Base-by-base conservation (phyloP, 2,329 filamentous ascomycete genomes). In the Rhytidhysteron rufulum region DNA sequence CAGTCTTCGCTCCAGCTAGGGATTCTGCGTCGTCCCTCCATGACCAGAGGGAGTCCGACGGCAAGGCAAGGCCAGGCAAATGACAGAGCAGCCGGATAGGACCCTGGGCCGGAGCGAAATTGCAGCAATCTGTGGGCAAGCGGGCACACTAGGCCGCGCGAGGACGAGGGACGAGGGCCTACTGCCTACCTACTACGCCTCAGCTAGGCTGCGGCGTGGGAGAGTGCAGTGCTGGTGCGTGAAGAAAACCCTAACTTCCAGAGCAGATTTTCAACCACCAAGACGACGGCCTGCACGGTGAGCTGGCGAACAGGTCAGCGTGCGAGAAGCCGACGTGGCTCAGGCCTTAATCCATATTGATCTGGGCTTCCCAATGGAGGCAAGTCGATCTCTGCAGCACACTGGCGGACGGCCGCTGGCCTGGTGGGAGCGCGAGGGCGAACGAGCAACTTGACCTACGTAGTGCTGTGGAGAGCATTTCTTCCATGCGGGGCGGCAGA, bases 381-480 rank as follows among this genome's bases (percentile, higher is more conserved):
- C 10, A 37, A 37, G 35, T 37, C 35, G 22, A 37, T 37, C 35
- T 37, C 13, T 33, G 31, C 31, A 19, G 18, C n/a, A 33, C 13
- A 16, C 27, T n/a, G 16, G 27, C 27, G 13, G 13, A 30, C 27
- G 4, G 27, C 13, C 4, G 13, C 27, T 30, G 16, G 27, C 27
- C 13, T 13, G 27, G 27, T n/a, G 27, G 13, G 27, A n/a, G 27
- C 27, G 16, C 27, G 16, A 30, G 16, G 13, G 13, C 27, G 13
- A 16, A 30, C 27, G 27, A 18, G 31, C 31, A 16, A n/a, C n/a
- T n/a, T n/a, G n/a, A n/a, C n/a, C n/a, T n/a, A n/a, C n/a, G n/a
- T n/a, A n/a, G n/a, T n/a, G n/a, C n/a, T n/a, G n/a, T n/a, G n/a
- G n/a, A n/a, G n/a, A n/a, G n/a, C n/a, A n/a, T n/a, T 18, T 18